Conservation (phyloP, 768 basidiomycete species). For the Cubamyces sp. region DNA sequence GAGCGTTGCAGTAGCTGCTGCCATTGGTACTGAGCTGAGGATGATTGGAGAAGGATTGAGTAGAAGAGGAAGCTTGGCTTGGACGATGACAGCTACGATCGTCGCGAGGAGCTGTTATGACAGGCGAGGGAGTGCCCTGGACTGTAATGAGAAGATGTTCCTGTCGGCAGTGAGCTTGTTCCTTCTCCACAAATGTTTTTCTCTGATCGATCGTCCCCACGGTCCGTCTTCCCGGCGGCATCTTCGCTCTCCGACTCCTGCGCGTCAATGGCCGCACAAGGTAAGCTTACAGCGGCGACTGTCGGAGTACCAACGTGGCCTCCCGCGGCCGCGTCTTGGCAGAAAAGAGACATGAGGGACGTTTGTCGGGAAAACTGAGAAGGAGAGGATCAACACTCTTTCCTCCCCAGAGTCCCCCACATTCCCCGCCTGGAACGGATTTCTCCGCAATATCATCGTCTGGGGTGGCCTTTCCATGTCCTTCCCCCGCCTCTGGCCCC, state of each 20-base stretch:
- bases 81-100: neutral
- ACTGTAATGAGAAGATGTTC: neutral
- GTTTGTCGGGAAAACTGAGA: constrained; percentile 8
- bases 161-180: constrained; percentile 3
- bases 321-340: neutral
- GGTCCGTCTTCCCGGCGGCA: neutral
- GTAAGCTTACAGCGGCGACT: neutral
- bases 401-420: constrained; percentile 14
- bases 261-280: neutral
- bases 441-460: constrained; percentile 9
- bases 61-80: neutral
- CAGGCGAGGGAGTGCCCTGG: neutral
- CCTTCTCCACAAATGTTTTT: constrained; percentile 7
- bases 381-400: constrained; percentile 7
- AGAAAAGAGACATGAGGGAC: neutral
- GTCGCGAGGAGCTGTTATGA: neutral
- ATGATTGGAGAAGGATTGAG: neutral
- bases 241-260: neutral
- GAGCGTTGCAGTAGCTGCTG: constrained; percentile 39
- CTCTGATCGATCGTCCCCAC: constrained; percentile 11
- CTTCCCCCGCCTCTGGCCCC: neutral
- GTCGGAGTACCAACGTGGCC: neutral
- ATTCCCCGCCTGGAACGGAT: constrained; percentile 5
- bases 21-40: constrained; percentile 32
- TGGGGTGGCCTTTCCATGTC: constrained; percentile 3